Conservation (phyloP, 257 asterid species). For the Penstemon davidsonii region DNA sequence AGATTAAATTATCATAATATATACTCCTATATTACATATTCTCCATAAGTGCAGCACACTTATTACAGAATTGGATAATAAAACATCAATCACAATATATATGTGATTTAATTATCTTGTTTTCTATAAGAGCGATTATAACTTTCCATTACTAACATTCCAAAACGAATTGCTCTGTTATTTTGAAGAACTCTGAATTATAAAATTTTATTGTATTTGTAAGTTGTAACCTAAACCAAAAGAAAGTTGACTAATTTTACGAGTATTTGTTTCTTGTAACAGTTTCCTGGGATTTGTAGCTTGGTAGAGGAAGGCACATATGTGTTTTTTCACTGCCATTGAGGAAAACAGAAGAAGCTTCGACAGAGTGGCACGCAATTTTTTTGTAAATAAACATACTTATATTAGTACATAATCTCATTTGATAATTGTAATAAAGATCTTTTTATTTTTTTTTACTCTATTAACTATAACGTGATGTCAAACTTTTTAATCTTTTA, state of each 20-base stretch:
- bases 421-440: background rate
- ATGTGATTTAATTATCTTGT: background rate
- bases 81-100: no score
- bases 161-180: no score
- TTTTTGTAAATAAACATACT: constrained; percentile 7
- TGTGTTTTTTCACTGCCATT: background rate
- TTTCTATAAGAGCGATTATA: background rate
- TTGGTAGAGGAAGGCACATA: constrained; percentile 35
- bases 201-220: background rate
- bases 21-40: no score
- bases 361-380: background rate
- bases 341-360: constrained; percentile 14
- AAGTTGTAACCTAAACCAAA: background rate
- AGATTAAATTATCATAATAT: no score
- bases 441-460: no score
- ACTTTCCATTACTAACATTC: background rate
- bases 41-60: no score
- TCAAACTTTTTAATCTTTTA: no score
- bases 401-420: background rate
- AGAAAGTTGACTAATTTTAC: background rate
- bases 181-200: no score
- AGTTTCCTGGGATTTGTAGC: constrained; percentile 57
- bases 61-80: no score
- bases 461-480: no score
- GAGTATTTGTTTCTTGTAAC: constrained; percentile 15